Evolutionary conservation across 2,329 filamentous ascomycete genomes (phyloP).

Genomic region (Tolypocladium album): DNA sequence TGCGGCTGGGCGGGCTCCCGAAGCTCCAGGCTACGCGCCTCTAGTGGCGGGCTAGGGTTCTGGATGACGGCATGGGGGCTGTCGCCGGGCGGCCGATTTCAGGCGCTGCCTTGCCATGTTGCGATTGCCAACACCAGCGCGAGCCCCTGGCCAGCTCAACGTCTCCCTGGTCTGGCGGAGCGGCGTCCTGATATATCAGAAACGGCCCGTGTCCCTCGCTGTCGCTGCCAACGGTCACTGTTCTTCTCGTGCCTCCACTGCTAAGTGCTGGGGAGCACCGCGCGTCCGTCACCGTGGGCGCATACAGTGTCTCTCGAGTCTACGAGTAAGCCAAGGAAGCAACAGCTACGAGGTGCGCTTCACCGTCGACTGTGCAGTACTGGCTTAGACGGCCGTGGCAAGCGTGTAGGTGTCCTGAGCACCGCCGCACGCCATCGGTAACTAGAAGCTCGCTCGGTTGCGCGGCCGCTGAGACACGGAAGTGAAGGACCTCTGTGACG

Average conservation of each 20-base stretch:
- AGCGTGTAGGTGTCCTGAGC: too few species aligned
- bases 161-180: neutral
- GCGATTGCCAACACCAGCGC: neutral
- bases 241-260: neutral
- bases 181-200: neutral
- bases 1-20: constrained; percentile 5
- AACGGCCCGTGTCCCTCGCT: neutral
- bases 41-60: constrained; percentile 5
- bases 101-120: neutral
- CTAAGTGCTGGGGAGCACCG: neutral
- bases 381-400: neutral
- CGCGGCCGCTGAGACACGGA: neutral
- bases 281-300: neutral
- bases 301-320: neutral
- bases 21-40: constrained; percentile 2
- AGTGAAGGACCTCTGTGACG: neutral
- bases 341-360: neutral
- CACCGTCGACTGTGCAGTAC: too few species aligned
- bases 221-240: neutral
- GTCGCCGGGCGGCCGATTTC: neutral
- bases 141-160: neutral
- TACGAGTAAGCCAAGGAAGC: neutral
- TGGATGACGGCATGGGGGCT: constrained; percentile 5
- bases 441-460: neutral
- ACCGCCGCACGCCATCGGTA: neutral